Evolutionary conservation across 371 early-diverging fungal genomes (phyloP).

Genomic region (Thermomucor indicae-seudaticae): DNA sequence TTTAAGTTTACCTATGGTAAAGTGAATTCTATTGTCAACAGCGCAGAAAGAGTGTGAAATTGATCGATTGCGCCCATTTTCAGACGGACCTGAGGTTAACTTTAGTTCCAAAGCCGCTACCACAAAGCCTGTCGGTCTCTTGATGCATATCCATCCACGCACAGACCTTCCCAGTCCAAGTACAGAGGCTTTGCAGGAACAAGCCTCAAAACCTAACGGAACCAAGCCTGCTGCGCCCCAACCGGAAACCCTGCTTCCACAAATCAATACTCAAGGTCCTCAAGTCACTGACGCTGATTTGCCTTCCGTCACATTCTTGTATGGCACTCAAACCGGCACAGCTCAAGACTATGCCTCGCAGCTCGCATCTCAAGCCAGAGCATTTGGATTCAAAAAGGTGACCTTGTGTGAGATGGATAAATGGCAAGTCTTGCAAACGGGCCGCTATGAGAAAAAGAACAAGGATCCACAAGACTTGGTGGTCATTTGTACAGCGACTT

Average conservation of each 20-base stretch:
- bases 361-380: conserved; percentile 33
- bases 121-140: conserved; percentile 33
- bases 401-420: conserved; percentile 37
- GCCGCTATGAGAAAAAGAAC: conserved; percentile 21
- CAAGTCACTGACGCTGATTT: conserved; percentile 4
- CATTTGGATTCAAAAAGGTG: conserved; percentile 40
- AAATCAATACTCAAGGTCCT: conserved; percentile 1
- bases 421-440: conserved; percentile 35
- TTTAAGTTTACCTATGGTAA: conserved; percentile 36
- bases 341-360: conserved; percentile 50
- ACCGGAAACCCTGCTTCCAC: not conserved
- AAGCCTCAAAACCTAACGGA: not conserved
- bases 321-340: conserved; percentile 54
- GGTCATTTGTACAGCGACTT: conserved; percentile 45
- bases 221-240: not conserved
- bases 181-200: not conserved
- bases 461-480: conserved; percentile 32
- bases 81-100: conserved; percentile 31
- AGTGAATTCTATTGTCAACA: no score
- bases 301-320: conserved; percentile 48
- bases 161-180: conserved; percentile 35
- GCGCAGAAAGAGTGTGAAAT: no score
- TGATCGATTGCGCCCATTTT: not conserved
- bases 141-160: conserved; percentile 34
- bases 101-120: conserved; percentile 32